Percentiles rank a stretch among this genome's conserved stretches.
Conservation (phyloP, 352 stramenopile genomes). For the Bremia lactucae region DNA sequence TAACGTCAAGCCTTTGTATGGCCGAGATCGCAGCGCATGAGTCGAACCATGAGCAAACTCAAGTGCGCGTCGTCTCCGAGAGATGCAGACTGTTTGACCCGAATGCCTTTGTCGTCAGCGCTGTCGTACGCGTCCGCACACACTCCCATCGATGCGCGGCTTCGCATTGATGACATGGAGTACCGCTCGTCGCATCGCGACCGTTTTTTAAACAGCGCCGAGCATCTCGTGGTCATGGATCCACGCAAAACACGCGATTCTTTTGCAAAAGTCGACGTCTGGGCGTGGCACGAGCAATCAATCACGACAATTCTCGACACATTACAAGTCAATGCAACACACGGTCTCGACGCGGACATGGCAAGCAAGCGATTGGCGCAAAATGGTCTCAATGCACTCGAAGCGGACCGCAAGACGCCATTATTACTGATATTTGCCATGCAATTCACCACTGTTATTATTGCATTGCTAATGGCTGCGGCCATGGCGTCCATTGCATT, state of each 20-base stretch:
- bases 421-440: conserved; percentile 56
- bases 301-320: conserved; percentile 27
- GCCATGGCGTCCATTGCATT: conserved; percentile 52
- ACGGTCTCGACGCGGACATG: conserved; percentile 24
- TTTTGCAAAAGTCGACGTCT: conserved; percentile 36
- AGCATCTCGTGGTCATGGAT: conserved; percentile 35
- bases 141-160: too few species aligned
- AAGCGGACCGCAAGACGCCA: conserved; percentile 44
- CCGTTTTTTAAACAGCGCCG: conserved; percentile 52
- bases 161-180: conserved; percentile 8
- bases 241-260: conserved; percentile 43
- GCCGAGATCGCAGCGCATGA: too few species aligned
- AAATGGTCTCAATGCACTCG: conserved; percentile 38
- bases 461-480: conserved; percentile 48
- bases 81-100: too few species aligned
- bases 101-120: too few species aligned
- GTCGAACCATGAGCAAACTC: too few species aligned
- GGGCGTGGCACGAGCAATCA: conserved; percentile 45
- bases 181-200: conserved; percentile 24
- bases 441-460: conserved; percentile 74
- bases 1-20: too few species aligned
- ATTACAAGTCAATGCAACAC: conserved; percentile 30
- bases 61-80: too few species aligned
- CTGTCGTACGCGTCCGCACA: too few species aligned
- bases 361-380: conserved; percentile 26